Evolutionary conservation across 2,329 filamentous ascomycete species (phyloP).

Genomic region (Zalaria obscura): DNA sequence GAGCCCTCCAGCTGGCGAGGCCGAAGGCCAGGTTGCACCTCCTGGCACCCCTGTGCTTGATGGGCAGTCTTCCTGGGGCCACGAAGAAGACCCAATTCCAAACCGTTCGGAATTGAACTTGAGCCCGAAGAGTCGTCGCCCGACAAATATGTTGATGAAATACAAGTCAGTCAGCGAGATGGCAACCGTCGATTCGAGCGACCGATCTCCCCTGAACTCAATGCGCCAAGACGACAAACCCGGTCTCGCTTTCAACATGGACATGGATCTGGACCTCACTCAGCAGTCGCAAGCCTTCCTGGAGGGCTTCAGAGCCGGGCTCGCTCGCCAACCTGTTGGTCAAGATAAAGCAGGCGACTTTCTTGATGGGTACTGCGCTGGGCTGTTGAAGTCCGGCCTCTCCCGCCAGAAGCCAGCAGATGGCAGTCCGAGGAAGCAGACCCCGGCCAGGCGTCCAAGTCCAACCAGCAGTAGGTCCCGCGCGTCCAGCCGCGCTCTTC

Average conservation of each 20-base stretch:
- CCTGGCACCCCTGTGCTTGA: neutral
- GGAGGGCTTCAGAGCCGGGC: constrained; percentile 17
- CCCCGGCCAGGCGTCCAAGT: neutral
- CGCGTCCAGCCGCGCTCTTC: neutral
- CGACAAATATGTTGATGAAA: neutral
- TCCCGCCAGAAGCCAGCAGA: neutral
- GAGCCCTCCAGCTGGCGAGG: constrained; percentile 1
- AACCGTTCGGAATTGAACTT: constrained; percentile 6
- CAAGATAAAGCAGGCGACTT: constrained; percentile 13
- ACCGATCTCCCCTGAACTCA: neutral
- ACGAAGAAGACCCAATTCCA: constrained; percentile 3
- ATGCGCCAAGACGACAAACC: neutral
- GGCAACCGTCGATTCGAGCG: neutral
- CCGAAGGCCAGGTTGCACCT: neutral
- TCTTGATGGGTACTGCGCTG: constrained; percentile 20
- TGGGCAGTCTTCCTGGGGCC: neutral
- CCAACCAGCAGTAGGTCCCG: neutral
- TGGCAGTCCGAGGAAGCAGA: neutral
- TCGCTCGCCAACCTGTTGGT: constrained; percentile 14
- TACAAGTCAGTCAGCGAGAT: constrained; percentile 3
- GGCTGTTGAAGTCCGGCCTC: constrained; percentile 13
- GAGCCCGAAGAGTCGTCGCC: constrained; percentile 6
- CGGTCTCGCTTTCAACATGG: neutral
- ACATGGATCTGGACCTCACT: constrained; percentile 10
- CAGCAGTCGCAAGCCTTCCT: constrained; percentile 15